phyloP scores from a whole-genome alignment of 2,329 filamentous ascomycete species.

The Tolypocladium cylindrosporum region DNA sequence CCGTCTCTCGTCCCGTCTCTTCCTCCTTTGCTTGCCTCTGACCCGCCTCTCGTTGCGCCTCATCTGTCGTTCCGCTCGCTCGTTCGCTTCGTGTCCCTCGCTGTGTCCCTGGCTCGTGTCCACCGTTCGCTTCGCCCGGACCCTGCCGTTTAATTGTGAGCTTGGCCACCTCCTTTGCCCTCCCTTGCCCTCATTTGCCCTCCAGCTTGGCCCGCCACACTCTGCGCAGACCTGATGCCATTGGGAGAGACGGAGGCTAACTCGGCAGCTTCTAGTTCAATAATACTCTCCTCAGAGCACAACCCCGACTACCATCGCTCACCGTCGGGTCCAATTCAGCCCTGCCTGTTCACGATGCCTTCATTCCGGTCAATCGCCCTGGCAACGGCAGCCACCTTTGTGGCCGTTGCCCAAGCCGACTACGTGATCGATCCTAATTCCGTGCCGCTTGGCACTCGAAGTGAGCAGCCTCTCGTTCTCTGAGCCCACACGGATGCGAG shows the following conservation, averaged over 20 bases:
- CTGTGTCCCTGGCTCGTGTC: neutral
- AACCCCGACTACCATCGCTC: neutral
- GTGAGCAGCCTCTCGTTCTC: slow-evolving; percentile 26
- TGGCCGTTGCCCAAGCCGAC: slow-evolving; percentile 43
- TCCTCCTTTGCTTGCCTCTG: neutral
- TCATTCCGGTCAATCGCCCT: slow-evolving; percentile 43
- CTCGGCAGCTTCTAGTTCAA: neutral
- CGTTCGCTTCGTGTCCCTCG: neutral
- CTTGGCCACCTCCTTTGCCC: neutral
- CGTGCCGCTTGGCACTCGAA: slow-evolving; percentile 41
- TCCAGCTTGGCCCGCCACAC: neutral
- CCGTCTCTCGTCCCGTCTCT: neutral
- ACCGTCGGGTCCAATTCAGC: neutral
- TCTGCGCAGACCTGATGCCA: too few relatives aligned
- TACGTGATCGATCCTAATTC: slow-evolving; percentile 52
- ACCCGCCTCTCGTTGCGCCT: neutral
- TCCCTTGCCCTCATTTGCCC: neutral
- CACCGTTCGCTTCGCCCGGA: neutral
- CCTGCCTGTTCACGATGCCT: slow-evolving; percentile 32
- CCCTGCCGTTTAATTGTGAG: neutral
- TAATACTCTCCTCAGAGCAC: neutral
- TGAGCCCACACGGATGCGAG: neutral
- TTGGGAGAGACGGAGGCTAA: neutral
- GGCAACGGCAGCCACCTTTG: slow-evolving; percentile 43
- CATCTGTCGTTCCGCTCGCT: neutral